Percentiles rank a stretch among this genome's conserved stretches.
These are phyloP conservation scores for Fusarium fujikuroi DNA, from an alignment of 2,329 filamentous ascomycete species.

Conservation along the genomic window DNA sequence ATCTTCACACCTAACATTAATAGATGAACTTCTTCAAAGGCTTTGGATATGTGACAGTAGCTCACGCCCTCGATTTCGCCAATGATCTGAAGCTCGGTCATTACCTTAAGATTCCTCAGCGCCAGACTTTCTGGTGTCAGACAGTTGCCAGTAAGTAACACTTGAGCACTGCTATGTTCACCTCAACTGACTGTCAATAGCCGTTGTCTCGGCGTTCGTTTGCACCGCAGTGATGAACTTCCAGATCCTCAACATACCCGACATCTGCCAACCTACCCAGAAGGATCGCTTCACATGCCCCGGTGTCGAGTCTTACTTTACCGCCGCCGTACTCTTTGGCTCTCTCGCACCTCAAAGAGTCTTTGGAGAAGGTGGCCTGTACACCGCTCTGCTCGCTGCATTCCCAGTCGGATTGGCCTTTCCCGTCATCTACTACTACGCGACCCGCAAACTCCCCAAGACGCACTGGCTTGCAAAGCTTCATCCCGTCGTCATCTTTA, in stretches of 20 bases:
- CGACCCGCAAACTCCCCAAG: slow-evolving; percentile 49
- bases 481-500: slow-evolving; percentile 58
- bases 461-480: slow-evolving; percentile 52
- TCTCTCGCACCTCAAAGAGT: slow-evolving; percentile 52
- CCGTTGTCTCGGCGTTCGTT: slow-evolving; percentile 50
- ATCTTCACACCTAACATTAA: background rate
- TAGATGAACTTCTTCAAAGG: slow-evolving; percentile 60
- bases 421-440: slow-evolving; percentile 51
- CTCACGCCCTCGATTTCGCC: slow-evolving; percentile 51
- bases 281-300: slow-evolving; percentile 53
- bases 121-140: slow-evolving; percentile 50
- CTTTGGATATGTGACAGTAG: slow-evolving; percentile 52
- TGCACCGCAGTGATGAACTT: slow-evolving; percentile 52
- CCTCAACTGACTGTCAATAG: background rate
- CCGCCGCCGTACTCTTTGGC: slow-evolving; percentile 55
- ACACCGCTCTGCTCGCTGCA: slow-evolving; percentile 51
- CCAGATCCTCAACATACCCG: slow-evolving; percentile 49
- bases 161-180: accelerated
- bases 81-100: slow-evolving; percentile 52
- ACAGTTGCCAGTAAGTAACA: slow-evolving; percentile 44
- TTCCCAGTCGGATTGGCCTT: slow-evolving; percentile 54
- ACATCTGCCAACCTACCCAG: slow-evolving; percentile 51
- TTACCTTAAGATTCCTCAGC: slow-evolving; percentile 59
- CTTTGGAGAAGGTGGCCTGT: slow-evolving; percentile 51
- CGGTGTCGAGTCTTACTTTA: slow-evolving; percentile 53